phyloP scores from a whole-genome alignment of 768 basidiomycete genomes.

The Suillus subluteus region DNA sequence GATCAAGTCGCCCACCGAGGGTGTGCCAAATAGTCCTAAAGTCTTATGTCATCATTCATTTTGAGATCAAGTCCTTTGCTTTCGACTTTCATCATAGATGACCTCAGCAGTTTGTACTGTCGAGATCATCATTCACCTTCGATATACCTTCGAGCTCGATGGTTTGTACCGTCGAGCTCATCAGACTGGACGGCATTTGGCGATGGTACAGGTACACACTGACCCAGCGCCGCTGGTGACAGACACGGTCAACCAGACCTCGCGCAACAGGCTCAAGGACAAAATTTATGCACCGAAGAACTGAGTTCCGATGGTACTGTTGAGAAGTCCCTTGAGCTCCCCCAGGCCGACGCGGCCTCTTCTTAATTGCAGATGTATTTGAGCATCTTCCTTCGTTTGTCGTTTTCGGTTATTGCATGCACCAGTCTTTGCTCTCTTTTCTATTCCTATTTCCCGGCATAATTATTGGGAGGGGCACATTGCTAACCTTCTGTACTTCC shows the following conservation, averaged over 20 bases:
- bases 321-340: background rate
- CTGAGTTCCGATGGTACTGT: background rate
- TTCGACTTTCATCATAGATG: no score
- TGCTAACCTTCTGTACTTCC: background rate
- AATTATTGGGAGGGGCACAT: background rate
- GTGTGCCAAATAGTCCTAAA: no score
- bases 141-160: no score
- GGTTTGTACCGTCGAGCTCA: no score
- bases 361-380: background rate
- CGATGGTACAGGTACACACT: constrained; percentile 16
- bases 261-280: constrained; percentile 9
- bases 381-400: background rate
- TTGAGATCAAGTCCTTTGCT: no score
- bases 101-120: no score
- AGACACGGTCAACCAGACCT: constrained; percentile 41
- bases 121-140: no score
- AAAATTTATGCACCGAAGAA: constrained; percentile 17
- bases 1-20: no score
- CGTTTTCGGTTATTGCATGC: background rate
- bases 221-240: constrained; percentile 34
- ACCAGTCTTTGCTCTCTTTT: background rate
- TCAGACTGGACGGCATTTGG: constrained; percentile 48
- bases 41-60: no score
- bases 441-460: background rate
- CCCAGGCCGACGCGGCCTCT: background rate